A percentile compares a stretch with the other conserved stretches of the same genome.
Evolutionary conservation across 2,329 filamentous ascomycete genomes (phyloP).

Genomic region (Botrytis deweyae): DNA sequence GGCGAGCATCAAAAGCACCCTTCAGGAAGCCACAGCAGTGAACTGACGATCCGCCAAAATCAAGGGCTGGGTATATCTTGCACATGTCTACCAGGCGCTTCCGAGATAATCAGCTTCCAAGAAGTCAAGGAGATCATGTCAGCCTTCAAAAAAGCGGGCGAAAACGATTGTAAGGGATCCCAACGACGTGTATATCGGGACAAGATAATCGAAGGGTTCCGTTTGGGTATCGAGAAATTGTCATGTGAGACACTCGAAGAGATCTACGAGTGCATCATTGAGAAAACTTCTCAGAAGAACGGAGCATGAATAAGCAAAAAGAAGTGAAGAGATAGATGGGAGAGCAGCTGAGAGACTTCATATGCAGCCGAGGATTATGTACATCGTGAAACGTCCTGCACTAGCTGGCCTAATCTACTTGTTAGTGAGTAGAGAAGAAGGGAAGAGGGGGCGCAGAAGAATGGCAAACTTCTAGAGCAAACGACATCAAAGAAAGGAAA

Average conservation of each 20-base stretch:
- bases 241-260: neutral
- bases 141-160: neutral
- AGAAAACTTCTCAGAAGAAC: neutral
- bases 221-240: neutral
- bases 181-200: neutral
- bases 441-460: neutral
- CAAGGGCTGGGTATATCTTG: neutral
- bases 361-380: neutral
- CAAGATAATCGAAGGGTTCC: neutral
- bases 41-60: neutral
- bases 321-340: neutral
- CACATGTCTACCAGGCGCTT: neutral
- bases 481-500: accelerated
- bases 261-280: neutral
- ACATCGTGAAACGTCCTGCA: neutral
- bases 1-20: neutral
- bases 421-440: neutral
- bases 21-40: neutral
- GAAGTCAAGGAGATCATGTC: neutral
- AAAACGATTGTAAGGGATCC: neutral
- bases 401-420: neutral
- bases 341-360: neutral
- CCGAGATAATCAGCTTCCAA: neutral
- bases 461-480: neutral
- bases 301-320: neutral